These are phyloP conservation scores for Cladobotryum mycophilum DNA, from an alignment of 2,329 filamentous ascomycete genomes.

Conservation along the genomic window DNA sequence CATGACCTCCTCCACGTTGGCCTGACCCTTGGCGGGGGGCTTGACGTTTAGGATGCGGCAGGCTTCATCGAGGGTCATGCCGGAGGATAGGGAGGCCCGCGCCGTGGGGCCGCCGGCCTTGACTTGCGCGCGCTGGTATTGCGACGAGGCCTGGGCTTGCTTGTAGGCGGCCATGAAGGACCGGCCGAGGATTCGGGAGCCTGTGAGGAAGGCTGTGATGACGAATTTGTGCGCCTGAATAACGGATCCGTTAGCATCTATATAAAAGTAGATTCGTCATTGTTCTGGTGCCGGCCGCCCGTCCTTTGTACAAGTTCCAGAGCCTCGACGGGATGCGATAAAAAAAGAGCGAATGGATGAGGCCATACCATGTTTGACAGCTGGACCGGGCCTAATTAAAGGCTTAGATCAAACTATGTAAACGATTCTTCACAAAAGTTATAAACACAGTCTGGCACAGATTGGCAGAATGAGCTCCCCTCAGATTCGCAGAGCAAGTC, in stretches of 20 bases:
- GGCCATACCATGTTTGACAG: slow-evolving; percentile 24
- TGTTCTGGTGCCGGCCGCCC: too few relatives aligned
- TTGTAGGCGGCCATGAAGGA: slow-evolving; percentile 93
- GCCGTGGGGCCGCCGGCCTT: slow-evolving; percentile 51
- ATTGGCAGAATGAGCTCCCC: background rate
- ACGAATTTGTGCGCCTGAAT: slow-evolving; percentile 77
- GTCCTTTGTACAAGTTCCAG: background rate
- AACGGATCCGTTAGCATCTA: background rate
- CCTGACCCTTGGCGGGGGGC: slow-evolving; percentile 66
- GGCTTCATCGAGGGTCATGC: slow-evolving; percentile 90
- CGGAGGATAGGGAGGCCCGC: slow-evolving; percentile 53
- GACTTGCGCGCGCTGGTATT: slow-evolving; percentile 69
- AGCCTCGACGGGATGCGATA: background rate
- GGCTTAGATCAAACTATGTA: background rate
- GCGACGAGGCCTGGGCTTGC: slow-evolving; percentile 81
- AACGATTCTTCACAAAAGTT: background rate
- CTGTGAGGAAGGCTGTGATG: slow-evolving; percentile 86
- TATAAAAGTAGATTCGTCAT: too few relatives aligned
- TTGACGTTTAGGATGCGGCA: slow-evolving; percentile 97
- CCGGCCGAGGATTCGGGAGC: slow-evolving; percentile 84
- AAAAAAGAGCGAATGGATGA: background rate
- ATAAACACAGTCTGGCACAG: background rate
- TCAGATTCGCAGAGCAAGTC: background rate
- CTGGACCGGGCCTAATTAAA: too few relatives aligned
- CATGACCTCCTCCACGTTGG: slow-evolving; percentile 72